phyloP scores from a whole-genome alignment of 805 yeast species.

The Sugiyamaella mastotermitis region DNA sequence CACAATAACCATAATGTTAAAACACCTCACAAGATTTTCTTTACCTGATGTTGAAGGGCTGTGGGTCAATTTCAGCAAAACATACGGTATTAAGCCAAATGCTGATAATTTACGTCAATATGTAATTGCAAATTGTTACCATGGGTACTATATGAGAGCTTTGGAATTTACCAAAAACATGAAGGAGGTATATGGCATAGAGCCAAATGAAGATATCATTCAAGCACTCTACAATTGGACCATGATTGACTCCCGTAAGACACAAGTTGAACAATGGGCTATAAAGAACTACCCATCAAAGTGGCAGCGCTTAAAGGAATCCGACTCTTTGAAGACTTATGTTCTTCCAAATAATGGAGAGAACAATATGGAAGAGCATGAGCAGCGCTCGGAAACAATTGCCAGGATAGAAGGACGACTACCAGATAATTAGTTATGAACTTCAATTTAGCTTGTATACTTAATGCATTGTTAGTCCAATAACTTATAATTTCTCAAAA shows the following conservation, averaged over 20 bases:
- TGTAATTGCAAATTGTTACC: constrained; percentile 63
- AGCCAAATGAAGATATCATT: constrained; percentile 22
- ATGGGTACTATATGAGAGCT: constrained; percentile 55
- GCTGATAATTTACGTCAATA: constrained; percentile 51
- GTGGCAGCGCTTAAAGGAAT: constrained; percentile 35
- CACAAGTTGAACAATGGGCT: constrained; percentile 37
- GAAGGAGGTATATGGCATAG: constrained; percentile 31
- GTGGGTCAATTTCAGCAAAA: constrained; percentile 52
- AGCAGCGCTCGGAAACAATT: constrained; percentile 21
- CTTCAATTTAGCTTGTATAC: no score
- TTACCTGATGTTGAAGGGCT: constrained; percentile 50
- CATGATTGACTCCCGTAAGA: constrained; percentile 32
- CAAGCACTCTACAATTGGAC: constrained; percentile 40
- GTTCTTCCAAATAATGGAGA: constrained; percentile 27
- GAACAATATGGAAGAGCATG: constrained; percentile 28
- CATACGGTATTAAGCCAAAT: constrained; percentile 47
- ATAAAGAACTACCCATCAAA: constrained; percentile 26
- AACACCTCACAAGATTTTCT: constrained; percentile 49
- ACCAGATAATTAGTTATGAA: no score
- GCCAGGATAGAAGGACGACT: constrained; percentile 21
- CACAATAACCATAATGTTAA: constrained; percentile 61
- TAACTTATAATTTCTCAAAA: background rate
- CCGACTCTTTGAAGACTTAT: constrained; percentile 26
- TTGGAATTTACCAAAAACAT: constrained; percentile 43
- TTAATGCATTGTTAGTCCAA: no score